phyloP scores from a whole-genome alignment of 768 basidiomycete genomes.

The Xerocomus potaroensis region DNA sequence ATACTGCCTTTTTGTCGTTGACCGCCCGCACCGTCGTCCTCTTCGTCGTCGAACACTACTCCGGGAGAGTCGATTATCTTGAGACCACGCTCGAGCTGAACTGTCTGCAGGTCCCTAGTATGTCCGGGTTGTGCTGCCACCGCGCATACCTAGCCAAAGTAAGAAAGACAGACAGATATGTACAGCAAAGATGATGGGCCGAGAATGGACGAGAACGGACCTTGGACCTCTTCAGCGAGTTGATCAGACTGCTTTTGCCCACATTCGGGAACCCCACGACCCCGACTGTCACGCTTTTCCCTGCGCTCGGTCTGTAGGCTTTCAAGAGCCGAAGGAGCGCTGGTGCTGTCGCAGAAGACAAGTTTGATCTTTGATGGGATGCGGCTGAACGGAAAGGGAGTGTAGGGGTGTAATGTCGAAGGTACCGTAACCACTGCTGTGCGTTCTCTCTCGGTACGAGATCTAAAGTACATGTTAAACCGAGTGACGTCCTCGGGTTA shows the following conservation, averaged over 20 bases:
- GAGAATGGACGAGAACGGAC: conserved; percentile 33
- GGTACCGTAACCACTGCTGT: conserved; percentile 82
- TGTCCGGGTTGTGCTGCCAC: conserved; percentile 95
- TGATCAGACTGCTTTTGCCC: conserved; percentile 93
- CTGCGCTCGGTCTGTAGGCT: conserved; percentile 63
- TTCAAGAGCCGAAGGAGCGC: conserved; percentile 79
- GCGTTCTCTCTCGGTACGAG: conserved; percentile 87
- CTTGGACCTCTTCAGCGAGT: conserved; percentile 83
- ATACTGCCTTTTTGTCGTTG: conserved; percentile 53
- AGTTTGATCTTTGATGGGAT: conserved; percentile 72
- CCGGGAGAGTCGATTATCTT: conserved; percentile 94
- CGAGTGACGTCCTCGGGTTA: background rate
- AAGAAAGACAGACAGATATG: background rate
- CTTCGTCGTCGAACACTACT: conserved; percentile 90
- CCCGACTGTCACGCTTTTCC: conserved; percentile 76
- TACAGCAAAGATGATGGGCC: background rate
- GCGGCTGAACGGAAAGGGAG: conserved; percentile 85
- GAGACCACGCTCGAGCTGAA: conserved; percentile 90
- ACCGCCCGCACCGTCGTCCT: conserved; percentile 40
- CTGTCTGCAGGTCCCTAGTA: conserved; percentile 86
- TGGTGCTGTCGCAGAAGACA: conserved; percentile 74
- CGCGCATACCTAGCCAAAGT: conserved; percentile 63
- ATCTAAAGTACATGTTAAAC: conserved; percentile 43
- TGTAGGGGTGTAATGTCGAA: conserved; percentile 91
- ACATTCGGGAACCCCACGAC: conserved; percentile 98